Percentiles rank a stretch among this genome's conserved stretches.
These are phyloP conservation scores for Elymus sibiricus DNA, from an alignment of 176 grass and related monocot species.

Conservation along the genomic window DNA sequence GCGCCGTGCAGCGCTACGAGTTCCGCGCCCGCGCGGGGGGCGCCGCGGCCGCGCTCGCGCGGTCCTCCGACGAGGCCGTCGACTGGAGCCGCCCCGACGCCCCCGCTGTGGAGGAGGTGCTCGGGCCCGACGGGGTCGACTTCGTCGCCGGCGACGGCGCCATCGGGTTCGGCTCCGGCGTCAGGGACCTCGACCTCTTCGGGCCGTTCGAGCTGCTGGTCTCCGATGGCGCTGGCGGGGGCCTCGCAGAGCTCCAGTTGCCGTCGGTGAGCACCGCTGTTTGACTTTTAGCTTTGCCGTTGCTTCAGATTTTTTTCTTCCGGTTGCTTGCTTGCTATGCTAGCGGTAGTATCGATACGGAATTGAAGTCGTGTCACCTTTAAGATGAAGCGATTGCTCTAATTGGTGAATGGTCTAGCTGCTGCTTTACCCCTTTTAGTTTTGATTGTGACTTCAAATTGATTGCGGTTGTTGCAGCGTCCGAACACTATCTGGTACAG, in stretches of 20 bases:
- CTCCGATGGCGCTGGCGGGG: constrained; percentile 27
- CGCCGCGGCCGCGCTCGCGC: neutral
- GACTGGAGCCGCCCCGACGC: constrained; percentile 38
- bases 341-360: neutral
- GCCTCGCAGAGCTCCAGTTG: constrained; percentile 56
- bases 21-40: constrained; percentile 46
- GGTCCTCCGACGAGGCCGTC: constrained; percentile 52
- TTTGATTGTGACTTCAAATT: neutral
- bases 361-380: neutral
- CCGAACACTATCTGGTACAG: neutral
- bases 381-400: neutral
- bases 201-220: constrained; percentile 73
- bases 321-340: constrained; percentile 14
- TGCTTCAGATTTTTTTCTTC: constrained; percentile 13
- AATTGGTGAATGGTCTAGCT: neutral
- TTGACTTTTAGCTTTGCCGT: constrained; percentile 29
- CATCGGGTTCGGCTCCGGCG: constrained; percentile 16
- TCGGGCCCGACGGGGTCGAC: constrained; percentile 60
- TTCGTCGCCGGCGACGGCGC: constrained; percentile 43
- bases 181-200: constrained; percentile 62
- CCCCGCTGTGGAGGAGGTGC: constrained; percentile 50
- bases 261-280: constrained; percentile 56
- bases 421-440: neutral
- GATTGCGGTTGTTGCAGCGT: neutral
- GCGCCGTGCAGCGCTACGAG: constrained; percentile 58